Evolutionary conservation across 2,329 filamentous ascomycete species (phyloP), one percentile per base, ranked within the genome.

Genomic region (Stemphylium lycopersici): DNA sequence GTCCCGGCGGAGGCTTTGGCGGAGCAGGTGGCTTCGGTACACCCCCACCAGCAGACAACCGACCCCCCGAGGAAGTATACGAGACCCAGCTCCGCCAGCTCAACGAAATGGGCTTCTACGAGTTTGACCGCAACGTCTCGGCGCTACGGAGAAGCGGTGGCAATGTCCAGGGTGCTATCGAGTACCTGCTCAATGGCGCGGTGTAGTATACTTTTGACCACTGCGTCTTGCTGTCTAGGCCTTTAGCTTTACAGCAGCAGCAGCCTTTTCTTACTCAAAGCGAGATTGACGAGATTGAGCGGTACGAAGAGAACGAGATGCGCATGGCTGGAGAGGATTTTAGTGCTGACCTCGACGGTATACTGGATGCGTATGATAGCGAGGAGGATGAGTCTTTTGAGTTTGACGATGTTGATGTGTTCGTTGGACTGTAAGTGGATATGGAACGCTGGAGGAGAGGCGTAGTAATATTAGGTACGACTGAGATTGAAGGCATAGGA

Each of bases 31-130:
- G 69, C 32, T 62, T 74, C n/a, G 63, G 63, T 4, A 56, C 71
- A n/a, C 69, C 71, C n/a, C 62, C 71, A 18, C 61, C 72, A 32
- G 5, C 22, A 20, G 95, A 99, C 77, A 96, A 83, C 69, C 84
- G 93, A 58, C 93, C 95, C 4, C 93, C 95, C 0, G 95, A 99
- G 80, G 95, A 98, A 77, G 83, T 91, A 55, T 99, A 96, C 67
- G 92, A 90, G 3, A 87, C 90, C 29, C 93, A 99, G 77, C 81
- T 99, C 44, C 83, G 91, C 56, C 92, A 98, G 78, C 79, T 99
- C 59, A 99, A 99, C 74, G 95, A 98, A 63, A 99, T 99, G 95
- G 95, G 95, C 3, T 99, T 99, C 78, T 96, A 87, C 73, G 93
- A 99, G 71, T 99, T 98, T 70, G 93, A 99, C 47, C 81, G 90